Evolutionary conservation across 768 basidiomycete genomes (phyloP).

Genomic region (Boletus vermiculosoides): DNA sequence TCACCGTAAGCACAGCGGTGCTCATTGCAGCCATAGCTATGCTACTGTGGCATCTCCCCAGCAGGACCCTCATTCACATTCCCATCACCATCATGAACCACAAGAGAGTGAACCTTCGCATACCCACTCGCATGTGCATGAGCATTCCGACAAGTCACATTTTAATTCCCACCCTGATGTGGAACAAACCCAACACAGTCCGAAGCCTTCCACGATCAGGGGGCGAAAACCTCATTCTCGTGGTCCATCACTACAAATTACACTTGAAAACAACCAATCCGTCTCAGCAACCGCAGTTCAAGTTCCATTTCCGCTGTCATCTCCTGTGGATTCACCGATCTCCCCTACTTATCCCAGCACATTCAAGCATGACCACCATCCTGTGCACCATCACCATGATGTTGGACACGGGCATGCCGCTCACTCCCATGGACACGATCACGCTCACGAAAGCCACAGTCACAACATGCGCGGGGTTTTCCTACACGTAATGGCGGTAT

Average conservation of each 20-base stretch:
- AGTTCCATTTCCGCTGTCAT: constrained; percentile 28
- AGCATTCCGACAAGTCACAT: constrained; percentile 27
- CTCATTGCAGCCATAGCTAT: constrained; percentile 22
- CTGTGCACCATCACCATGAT: constrained; percentile 22
- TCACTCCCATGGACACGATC: constrained; percentile 52
- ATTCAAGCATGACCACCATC: constrained; percentile 49
- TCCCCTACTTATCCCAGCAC: constrained; percentile 61
- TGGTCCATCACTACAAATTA: constrained; percentile 41
- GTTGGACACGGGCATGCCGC: constrained; percentile 42
- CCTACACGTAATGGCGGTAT: constrained; percentile 92
- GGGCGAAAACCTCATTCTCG: constrained; percentile 38
- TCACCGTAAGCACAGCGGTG: constrained; percentile 8
- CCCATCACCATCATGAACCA: constrained; percentile 24
- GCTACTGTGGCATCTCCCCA: constrained; percentile 6
- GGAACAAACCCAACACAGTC: constrained; percentile 7
- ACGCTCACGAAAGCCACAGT: constrained; percentile 79
- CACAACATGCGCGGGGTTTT: constrained; percentile 99
- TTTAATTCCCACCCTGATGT: constrained; percentile 13
- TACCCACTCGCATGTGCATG: constrained; percentile 27
- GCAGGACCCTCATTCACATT: constrained; percentile 28
- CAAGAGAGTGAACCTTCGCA: constrained; percentile 26
- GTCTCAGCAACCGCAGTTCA: constrained; percentile 19
- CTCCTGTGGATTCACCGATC: constrained; percentile 47
- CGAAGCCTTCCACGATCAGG: constrained; percentile 21
- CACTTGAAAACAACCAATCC: constrained; percentile 24